A percentile compares a stretch with the other conserved stretches of the same genome.
Evolutionary conservation across 306 rosid genomes (phyloP).

Genomic region (Arachis stenosperma): DNA sequence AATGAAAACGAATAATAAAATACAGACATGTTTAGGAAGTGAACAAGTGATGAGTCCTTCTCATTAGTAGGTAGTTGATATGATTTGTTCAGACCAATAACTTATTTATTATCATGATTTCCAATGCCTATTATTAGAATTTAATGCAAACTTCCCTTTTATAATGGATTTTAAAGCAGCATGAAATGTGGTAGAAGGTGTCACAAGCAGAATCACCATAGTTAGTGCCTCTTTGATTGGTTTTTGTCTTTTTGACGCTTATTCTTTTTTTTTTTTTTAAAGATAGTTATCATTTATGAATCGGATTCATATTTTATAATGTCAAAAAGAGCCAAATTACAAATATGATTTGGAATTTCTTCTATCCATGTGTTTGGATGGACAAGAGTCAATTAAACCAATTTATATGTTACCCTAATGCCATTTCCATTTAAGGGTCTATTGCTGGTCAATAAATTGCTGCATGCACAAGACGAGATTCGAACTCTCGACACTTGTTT

Average conservation of each 20-base stretch:
- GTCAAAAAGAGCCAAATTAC: too few relatives aligned
- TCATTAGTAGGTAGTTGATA: background rate
- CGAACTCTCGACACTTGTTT: too few relatives aligned
- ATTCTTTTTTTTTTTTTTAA: background rate
- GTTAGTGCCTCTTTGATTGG: background rate
- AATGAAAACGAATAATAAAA: constrained; percentile 16
- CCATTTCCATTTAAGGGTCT: too few relatives aligned
- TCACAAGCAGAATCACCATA: background rate
- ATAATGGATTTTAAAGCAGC: constrained; percentile 11
- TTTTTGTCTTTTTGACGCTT: background rate
- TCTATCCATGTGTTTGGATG: too few relatives aligned
- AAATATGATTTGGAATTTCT: too few relatives aligned
- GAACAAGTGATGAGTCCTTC: background rate
- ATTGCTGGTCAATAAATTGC: too few relatives aligned
- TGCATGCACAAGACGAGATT: too few relatives aligned
- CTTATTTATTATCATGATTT: background rate
- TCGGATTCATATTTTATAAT: too few relatives aligned
- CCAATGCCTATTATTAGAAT: background rate
- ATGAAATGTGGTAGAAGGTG: background rate
- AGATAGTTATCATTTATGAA: too few relatives aligned
- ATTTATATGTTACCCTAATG: too few relatives aligned
- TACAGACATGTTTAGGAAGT: background rate
- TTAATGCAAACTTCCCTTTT: background rate
- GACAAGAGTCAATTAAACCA: too few relatives aligned
- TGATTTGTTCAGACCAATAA: background rate